Conservation (phyloP, 2,329 filamentous ascomycete genomes). For the Arthrobotrys iridis region DNA sequence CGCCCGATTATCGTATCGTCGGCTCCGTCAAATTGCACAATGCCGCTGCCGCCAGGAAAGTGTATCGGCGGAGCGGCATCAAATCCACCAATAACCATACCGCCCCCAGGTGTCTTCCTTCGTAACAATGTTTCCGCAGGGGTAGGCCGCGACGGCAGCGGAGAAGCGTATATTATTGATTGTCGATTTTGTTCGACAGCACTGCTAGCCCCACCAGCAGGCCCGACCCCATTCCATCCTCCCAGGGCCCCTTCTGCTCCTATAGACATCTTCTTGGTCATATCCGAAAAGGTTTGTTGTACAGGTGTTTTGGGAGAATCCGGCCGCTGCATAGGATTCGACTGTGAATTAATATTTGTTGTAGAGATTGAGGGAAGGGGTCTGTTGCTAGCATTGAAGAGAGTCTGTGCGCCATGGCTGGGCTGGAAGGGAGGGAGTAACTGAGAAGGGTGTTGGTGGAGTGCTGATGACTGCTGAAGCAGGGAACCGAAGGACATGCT, state of each 20-base stretch:
- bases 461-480: constrained; percentile 52
- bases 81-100: constrained; percentile 51
- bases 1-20: constrained; percentile 22
- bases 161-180: constrained; percentile 50
- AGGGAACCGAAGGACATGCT: constrained; percentile 54
- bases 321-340: constrained; percentile 8
- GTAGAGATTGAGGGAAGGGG: constrained; percentile 25
- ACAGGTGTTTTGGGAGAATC: constrained; percentile 52
- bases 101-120: constrained; percentile 51
- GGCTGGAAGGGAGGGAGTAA: constrained; percentile 42
- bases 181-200: constrained; percentile 16
- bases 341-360: constrained; percentile 14
- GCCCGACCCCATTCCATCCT: constrained; percentile 31
- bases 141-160: constrained; percentile 43
- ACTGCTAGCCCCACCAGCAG: neutral
- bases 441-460: constrained; percentile 48
- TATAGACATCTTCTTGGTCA: constrained; percentile 21
- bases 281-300: constrained; percentile 53
- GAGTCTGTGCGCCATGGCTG: constrained; percentile 45
- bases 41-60: constrained; percentile 36
- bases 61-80: constrained; percentile 50
- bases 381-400: constrained; percentile 12
- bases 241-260: neutral
- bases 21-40: constrained; percentile 37
- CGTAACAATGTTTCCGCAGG: constrained; percentile 48